Evolutionary conservation across 495 filamentous ascomycete species (phyloP).

Genomic region (Gamarada debralockiae): DNA sequence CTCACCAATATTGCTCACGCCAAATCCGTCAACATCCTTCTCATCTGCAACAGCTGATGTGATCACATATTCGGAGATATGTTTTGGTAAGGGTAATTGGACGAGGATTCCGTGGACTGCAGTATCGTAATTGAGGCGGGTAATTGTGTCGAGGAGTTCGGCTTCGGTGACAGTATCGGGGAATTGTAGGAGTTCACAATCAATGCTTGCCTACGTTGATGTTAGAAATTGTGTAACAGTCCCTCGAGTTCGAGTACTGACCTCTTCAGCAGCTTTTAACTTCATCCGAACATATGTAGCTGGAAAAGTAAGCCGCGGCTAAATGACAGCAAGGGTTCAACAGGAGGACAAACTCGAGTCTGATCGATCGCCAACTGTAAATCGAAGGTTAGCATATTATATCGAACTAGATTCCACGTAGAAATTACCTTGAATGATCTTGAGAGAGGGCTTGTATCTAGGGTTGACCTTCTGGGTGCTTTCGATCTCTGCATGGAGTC

Average conservation of each 20-base stretch:
- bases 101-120: conserved; percentile 89
- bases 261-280: conserved; percentile 92
- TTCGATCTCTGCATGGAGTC: conserved; percentile 72
- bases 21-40: conserved; percentile 99
- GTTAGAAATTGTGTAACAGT: background rate
- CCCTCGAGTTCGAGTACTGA: conserved; percentile 32
- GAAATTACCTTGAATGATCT: conserved; percentile 82
- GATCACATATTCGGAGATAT: conserved; percentile 83
- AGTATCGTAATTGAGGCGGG: conserved; percentile 80
- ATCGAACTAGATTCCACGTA: conserved; percentile 6
- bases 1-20: conserved; percentile 88
- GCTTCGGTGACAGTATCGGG: conserved; percentile 76
- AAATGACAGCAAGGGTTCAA: background rate
- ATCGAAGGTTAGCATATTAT: conserved; percentile 13
- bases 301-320: conserved; percentile 31
- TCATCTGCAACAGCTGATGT: conserved; percentile 87
- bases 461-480: conserved; percentile 76
- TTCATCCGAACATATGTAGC: conserved; percentile 99
- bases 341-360: conserved; percentile 73
- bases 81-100: conserved; percentile 82
- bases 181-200: conserved; percentile 79
- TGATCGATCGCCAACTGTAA: conserved; percentile 72
- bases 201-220: conserved; percentile 71
- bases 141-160: conserved; percentile 80
- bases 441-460: conserved; percentile 80